Conservation (phyloP, 108 stramenopile species). For the Fragilariopsis cylindrus region DNA sequence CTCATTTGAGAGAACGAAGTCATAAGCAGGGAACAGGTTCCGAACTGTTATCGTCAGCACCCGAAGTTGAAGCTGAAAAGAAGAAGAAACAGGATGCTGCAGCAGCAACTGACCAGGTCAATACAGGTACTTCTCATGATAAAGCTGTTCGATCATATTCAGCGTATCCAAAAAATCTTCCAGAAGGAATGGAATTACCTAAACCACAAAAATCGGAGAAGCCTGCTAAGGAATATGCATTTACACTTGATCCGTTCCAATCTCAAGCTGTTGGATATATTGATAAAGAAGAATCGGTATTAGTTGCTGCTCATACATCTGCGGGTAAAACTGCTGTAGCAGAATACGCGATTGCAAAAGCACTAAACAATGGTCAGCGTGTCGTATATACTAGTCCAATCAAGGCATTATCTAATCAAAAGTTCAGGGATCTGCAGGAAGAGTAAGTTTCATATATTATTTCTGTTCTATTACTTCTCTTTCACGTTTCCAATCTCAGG, state of each 20-base stretch:
- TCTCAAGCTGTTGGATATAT: conserved; percentile 89
- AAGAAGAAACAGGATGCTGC: conserved; percentile 22
- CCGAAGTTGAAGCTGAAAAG: background rate
- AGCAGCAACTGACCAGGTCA: conserved; percentile 55
- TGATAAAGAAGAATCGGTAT: conserved; percentile 92
- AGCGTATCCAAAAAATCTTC: conserved; percentile 69
- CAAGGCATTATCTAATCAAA: conserved; percentile 98
- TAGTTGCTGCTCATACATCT: conserved; percentile 95
- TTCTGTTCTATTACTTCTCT: too few relatives aligned
- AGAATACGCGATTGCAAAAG: conserved; percentile 97
- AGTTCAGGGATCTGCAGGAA: conserved; percentile 96
- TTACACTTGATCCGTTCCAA: conserved; percentile 97
- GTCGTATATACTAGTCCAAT: conserved; percentile 99
- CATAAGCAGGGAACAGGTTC: conserved; percentile 2
- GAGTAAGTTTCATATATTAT: conserved; percentile 31
- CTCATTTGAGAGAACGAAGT: conserved; percentile 16
- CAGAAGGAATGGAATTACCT: conserved; percentile 37
- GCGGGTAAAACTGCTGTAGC: conserved; percentile 93
- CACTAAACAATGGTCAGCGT: conserved; percentile 89
- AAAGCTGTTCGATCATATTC: conserved; percentile 85
- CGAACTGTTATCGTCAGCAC: background rate
- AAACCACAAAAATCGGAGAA: conserved; percentile 39
- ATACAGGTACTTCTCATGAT: conserved; percentile 86
- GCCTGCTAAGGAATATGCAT: conserved; percentile 94
- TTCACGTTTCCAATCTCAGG: too few relatives aligned